phyloP scores from a whole-genome alignment of 2,329 filamentous ascomycete species.

The Hypocreales sp. region DNA sequence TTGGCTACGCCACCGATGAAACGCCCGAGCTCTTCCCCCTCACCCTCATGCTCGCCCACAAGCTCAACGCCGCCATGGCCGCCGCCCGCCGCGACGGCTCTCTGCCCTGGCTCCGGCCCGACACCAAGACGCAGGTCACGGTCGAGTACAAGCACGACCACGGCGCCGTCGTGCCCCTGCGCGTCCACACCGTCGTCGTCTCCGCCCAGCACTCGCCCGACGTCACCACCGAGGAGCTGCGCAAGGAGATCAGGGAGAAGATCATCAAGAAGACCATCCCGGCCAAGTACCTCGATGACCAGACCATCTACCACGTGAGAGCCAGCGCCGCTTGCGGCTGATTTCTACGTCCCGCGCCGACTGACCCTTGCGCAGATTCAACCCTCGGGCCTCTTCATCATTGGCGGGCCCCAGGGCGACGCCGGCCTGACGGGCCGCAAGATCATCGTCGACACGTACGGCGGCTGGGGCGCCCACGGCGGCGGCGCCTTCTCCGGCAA shows the following conservation, averaged over 20 bases:
- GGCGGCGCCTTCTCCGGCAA: slow-evolving; percentile 99
- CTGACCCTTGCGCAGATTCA: slow-evolving; percentile 45
- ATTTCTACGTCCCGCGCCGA: too few species aligned
- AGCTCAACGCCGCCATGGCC: slow-evolving; percentile 92
- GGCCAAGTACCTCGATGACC: slow-evolving; percentile 76
- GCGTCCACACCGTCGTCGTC: slow-evolving; percentile 94
- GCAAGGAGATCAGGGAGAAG: slow-evolving; percentile 92
- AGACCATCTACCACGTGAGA: slow-evolving; percentile 86
- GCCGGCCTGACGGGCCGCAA: slow-evolving; percentile 97
- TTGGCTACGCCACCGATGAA: slow-evolving; percentile 98
- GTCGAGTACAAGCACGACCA: slow-evolving; percentile 96
- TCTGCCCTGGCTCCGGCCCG: slow-evolving; percentile 87
- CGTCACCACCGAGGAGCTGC: slow-evolving; percentile 81
- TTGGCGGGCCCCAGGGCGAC: slow-evolving; percentile 97
- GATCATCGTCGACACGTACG: slow-evolving; percentile 99
- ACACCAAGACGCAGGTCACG: slow-evolving; percentile 99
- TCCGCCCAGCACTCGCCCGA: slow-evolving; percentile 85
- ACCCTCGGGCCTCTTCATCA: slow-evolving; percentile 97
- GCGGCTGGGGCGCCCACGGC: slow-evolving; percentile 98
- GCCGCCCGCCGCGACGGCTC: slow-evolving; percentile 73
- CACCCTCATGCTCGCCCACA: slow-evolving; percentile 87
- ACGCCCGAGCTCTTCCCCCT: slow-evolving; percentile 93
- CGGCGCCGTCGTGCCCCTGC: slow-evolving; percentile 79
- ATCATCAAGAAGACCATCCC: slow-evolving; percentile 94
- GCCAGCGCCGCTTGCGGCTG: background rate